Evolutionary conservation across 176 grass and related monocot genomes (phyloP).

Genomic region (Alopecurus myosuroides): DNA sequence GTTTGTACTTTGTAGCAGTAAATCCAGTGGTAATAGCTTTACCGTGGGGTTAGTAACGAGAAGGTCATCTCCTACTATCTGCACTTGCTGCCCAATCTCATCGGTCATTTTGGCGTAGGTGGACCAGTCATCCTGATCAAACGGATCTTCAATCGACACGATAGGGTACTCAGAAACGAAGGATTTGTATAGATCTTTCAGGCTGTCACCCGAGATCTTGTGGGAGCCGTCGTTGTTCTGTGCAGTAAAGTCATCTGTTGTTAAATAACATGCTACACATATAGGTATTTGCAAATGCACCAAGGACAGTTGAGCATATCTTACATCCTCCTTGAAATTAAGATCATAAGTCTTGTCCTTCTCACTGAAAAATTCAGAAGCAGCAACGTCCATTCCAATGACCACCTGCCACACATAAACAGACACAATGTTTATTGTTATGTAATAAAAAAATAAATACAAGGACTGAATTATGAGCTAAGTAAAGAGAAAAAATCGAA

Average conservation of each 20-base stretch:
- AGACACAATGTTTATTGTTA: background rate
- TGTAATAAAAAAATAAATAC: background rate
- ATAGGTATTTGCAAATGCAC: background rate
- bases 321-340: constrained; percentile 92
- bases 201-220: constrained; percentile 67
- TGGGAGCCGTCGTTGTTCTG: constrained; percentile 85
- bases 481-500: background rate
- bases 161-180: constrained; percentile 88
- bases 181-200: constrained; percentile 87
- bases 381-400: constrained; percentile 97
- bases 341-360: constrained; percentile 83
- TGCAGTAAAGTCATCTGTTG: background rate
- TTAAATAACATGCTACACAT: background rate
- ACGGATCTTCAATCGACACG: constrained; percentile 91
- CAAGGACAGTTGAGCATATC: background rate
- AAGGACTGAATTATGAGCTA: background rate
- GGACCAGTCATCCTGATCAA: constrained; percentile 93
- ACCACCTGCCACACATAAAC: constrained; percentile 45
- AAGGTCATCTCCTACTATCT: constrained; percentile 96
- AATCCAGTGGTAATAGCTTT: constrained; percentile 14
- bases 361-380: constrained; percentile 81
- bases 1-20: background rate
- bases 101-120: constrained; percentile 83
- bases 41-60: constrained; percentile 95
- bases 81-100: constrained; percentile 76